These are phyloP conservation scores for Atalantia buxifolia DNA, from an alignment of 345 rosid genomes.

Conservation along the genomic window DNA sequence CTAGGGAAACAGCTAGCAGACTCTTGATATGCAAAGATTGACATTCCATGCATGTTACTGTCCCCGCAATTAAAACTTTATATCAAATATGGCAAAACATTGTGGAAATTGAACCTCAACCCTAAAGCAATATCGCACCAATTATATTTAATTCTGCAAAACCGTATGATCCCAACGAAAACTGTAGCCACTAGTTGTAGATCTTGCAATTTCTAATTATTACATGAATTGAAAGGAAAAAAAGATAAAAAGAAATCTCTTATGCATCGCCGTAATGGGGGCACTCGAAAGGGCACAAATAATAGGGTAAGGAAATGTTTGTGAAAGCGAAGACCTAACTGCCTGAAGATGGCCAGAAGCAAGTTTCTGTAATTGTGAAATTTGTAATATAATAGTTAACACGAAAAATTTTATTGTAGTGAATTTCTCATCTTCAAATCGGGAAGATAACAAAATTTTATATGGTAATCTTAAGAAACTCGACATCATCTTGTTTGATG, in stretches of 20 bases:
- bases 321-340: not conserved
- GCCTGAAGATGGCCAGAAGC: not conserved
- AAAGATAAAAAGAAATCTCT: too few species aligned
- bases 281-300: not conserved
- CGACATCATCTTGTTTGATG: not conserved
- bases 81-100: not conserved
- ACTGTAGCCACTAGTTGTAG: slow-evolving; percentile 8
- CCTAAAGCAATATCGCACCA: not conserved
- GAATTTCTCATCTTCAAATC: not conserved
- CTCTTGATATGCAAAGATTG: not conserved
- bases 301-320: not conserved
- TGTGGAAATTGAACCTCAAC: not conserved
- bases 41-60: not conserved
- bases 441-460: not conserved
- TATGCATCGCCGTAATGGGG: not conserved
- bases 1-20: too few species aligned
- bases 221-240: too few species aligned
- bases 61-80: not conserved
- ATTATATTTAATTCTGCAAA: not conserved
- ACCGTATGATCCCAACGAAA: not conserved
- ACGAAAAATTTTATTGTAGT: not conserved
- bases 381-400: not conserved
- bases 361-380: not conserved
- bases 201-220: not conserved
- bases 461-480: not conserved